Conservation (phyloP, 2,329 filamentous ascomycete species). For the Aquanectria penicillioides region DNA sequence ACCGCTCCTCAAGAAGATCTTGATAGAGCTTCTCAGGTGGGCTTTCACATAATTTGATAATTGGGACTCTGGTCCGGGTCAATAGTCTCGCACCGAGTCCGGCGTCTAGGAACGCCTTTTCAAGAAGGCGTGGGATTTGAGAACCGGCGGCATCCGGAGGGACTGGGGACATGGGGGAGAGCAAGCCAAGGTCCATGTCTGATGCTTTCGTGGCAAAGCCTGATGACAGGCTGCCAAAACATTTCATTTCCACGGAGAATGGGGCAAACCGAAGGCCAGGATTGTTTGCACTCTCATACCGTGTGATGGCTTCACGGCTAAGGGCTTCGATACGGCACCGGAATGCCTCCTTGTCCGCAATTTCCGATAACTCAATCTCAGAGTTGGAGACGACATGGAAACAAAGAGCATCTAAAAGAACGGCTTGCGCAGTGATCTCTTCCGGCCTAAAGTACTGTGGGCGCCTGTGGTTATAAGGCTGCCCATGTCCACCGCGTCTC, state of each 20-base stretch:
- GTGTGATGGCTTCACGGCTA: conserved; percentile 67
- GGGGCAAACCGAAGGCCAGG: conserved; percentile 58
- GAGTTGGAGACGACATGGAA: conserved; percentile 59
- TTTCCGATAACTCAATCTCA: conserved; percentile 72
- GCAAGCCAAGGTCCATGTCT: conserved; percentile 87
- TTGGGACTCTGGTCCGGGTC: conserved; percentile 82
- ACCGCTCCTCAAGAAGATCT: conserved; percentile 71
- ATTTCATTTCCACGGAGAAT: conserved; percentile 72
- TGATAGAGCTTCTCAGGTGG: conserved; percentile 69
- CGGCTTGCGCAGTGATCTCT: conserved; percentile 59
- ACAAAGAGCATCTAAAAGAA: conserved; percentile 61
- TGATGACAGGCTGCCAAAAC: conserved; percentile 84
- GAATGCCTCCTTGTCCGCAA: conserved; percentile 77
- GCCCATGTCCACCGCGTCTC: conserved; percentile 23
- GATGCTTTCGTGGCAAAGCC: conserved; percentile 90
- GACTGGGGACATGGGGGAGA: conserved; percentile 69
- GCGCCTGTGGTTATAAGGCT: conserved; percentile 36
- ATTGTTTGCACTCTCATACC: conserved; percentile 58
- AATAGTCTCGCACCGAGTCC: conserved; percentile 82
- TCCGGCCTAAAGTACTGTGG: conserved; percentile 50
- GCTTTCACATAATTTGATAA: conserved; percentile 84
- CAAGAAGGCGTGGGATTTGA: conserved; percentile 77
- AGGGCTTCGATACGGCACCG: conserved; percentile 71
- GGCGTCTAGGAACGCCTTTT: conserved; percentile 76
- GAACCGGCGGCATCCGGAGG: conserved; percentile 65